Conservation (phyloP, 176 grass and related monocot species). For the Oryza punctata region DNA sequence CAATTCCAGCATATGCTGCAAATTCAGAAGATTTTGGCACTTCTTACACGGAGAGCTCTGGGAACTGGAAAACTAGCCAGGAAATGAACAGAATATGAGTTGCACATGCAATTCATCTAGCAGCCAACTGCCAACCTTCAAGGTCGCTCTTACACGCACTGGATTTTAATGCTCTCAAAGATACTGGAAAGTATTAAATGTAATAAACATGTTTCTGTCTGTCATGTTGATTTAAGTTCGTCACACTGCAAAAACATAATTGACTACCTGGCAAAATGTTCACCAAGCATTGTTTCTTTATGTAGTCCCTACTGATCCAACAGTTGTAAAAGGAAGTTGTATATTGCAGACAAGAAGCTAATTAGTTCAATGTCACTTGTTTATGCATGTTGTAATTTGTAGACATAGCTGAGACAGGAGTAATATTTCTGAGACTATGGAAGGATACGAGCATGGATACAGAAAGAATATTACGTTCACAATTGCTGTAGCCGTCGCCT, state of each 20-base stretch:
- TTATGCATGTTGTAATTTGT: not conserved
- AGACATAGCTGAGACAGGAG: not conserved
- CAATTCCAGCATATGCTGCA: too few species aligned
- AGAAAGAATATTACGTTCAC: constrained; percentile 65
- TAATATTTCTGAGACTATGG: constrained; percentile 7
- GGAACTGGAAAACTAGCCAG: not conserved
- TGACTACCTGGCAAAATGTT: not conserved
- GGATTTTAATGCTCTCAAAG: not conserved
- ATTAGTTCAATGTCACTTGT: not conserved
- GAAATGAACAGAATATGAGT: not conserved
- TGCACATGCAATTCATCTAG: not conserved
- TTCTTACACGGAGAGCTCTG: not conserved
- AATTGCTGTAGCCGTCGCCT: constrained; percentile 83
- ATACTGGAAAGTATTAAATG: not conserved
- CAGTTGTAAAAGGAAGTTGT: constrained; percentile 15
- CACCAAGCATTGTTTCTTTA: constrained; percentile 23
- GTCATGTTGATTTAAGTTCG: constrained; percentile 6
- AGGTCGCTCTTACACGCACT: not conserved
- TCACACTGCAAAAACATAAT: not conserved
- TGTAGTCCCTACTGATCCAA: constrained; percentile 25
- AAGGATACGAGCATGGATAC: constrained; percentile 21
- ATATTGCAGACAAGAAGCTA: constrained; percentile 4
- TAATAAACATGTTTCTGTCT: not conserved
- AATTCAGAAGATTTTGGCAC: too few species aligned
- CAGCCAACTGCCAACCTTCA: not conserved